Percentiles rank a stretch among this genome's conserved stretches.
Evolutionary conservation across 495 filamentous ascomycete species (phyloP).

Genomic region (Xylaria flabelliformis): DNA sequence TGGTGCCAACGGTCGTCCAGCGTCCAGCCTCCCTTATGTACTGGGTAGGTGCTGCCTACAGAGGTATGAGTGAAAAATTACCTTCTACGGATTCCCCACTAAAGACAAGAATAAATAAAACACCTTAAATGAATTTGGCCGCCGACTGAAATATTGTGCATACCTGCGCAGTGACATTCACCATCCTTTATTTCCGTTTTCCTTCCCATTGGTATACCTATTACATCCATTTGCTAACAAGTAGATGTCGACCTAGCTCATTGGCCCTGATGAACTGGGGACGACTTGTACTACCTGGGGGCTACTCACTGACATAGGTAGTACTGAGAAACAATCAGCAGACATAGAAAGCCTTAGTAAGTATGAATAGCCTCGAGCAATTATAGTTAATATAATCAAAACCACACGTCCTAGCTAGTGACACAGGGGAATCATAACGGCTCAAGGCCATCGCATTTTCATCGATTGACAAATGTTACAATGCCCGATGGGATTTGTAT

Average conservation of each 20-base stretch:
- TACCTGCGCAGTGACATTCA: neutral
- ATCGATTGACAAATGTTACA: neutral
- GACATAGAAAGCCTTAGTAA: neutral
- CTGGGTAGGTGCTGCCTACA: neutral
- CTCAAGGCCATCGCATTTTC: neutral
- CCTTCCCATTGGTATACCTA: neutral
- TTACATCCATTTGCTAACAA: neutral
- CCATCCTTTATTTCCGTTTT: neutral
- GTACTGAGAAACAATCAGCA: neutral
- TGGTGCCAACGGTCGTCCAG: neutral
- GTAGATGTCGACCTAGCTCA: neutral
- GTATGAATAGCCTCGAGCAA: neutral
- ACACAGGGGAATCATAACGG: constrained; percentile 15
- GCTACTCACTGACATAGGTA: too few relatives aligned
- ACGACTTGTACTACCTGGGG: neutral
- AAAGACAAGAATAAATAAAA: neutral
- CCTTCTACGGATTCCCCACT: neutral
- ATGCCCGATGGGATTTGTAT: neutral
- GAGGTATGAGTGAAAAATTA: neutral
- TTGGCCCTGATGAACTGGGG: neutral
- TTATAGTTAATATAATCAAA: neutral
- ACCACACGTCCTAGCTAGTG: constrained; percentile 3
- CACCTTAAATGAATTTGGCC: neutral
- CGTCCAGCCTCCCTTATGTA: neutral
- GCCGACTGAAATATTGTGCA: neutral